These are phyloP conservation scores for Lecanicillium sp. DNA, from an alignment of 2,329 filamentous ascomycete species.

Conservation along the genomic window DNA sequence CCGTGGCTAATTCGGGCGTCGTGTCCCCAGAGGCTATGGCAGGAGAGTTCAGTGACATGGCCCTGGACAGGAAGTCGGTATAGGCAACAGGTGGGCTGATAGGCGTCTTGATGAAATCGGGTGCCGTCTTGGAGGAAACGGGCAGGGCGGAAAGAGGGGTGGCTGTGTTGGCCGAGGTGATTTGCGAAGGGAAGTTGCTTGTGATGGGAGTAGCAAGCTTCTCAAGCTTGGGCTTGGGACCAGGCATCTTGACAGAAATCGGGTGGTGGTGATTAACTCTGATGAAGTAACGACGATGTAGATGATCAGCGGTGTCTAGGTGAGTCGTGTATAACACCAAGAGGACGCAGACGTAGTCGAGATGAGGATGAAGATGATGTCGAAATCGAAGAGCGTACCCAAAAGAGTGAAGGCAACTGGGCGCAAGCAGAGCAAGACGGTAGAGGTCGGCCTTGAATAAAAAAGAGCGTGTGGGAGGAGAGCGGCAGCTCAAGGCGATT, in stretches of 20 bases:
- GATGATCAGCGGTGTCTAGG: not conserved
- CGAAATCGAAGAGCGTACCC: not conserved
- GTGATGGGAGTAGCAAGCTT: slow-evolving; percentile 58
- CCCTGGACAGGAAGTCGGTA: slow-evolving; percentile 79
- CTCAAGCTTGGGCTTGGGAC: slow-evolving; percentile 52
- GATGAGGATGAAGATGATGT: not conserved
- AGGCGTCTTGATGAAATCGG: slow-evolving; percentile 70
- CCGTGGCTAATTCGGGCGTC: slow-evolving; percentile 44
- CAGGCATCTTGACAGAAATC: slow-evolving; percentile 40
- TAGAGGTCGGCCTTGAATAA: slow-evolving; percentile 11
- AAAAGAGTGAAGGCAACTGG: slow-evolving; percentile 8
- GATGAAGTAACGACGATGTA: not conserved
- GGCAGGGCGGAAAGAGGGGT: slow-evolving; percentile 56
- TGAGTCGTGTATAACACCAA: not conserved
- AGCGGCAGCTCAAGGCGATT: slow-evolving; percentile 39
- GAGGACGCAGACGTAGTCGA: not conserved
- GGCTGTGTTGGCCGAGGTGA: slow-evolving; percentile 56
- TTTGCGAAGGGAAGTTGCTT: slow-evolving; percentile 55
- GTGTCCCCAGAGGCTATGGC: slow-evolving; percentile 45
- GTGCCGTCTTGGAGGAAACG: slow-evolving; percentile 34
- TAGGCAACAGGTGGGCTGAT: slow-evolving; percentile 89
- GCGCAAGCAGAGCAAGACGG: slow-evolving; percentile 3
- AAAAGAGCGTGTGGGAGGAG: slow-evolving; percentile 10
- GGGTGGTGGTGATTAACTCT: not conserved
- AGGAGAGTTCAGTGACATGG: slow-evolving; percentile 69